Evolutionary conservation across 2,329 filamentous ascomycete species (phyloP).

Genomic region (Aspergillus pseudoterreus): DNA sequence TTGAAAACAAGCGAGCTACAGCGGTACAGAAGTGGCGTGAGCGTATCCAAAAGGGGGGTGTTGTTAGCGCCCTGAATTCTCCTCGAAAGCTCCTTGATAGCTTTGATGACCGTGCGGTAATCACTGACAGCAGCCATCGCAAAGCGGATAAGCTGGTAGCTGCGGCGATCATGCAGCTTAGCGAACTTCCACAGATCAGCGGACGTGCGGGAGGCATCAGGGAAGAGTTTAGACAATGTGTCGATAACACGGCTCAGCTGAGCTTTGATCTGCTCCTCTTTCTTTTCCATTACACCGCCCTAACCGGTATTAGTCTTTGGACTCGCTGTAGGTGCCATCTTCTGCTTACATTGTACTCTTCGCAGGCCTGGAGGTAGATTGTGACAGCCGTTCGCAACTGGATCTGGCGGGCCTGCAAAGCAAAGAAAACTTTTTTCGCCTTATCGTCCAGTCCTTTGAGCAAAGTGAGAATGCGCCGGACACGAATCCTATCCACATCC

Average conservation of each 20-base stretch:
- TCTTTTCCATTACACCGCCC: constrained; percentile 71
- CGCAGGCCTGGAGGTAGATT: constrained; percentile 77
- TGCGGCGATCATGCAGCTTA: constrained; percentile 83
- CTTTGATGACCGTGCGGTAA: constrained; percentile 84
- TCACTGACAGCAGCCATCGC: constrained; percentile 81
- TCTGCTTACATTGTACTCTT: constrained; percentile 66
- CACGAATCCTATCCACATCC: constrained; percentile 63
- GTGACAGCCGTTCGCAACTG: constrained; percentile 69
- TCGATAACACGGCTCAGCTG: constrained; percentile 70
- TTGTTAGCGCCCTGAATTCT: constrained; percentile 66
- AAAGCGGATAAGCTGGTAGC: constrained; percentile 84
- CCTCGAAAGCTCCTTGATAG: constrained; percentile 84
- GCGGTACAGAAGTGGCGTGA: constrained; percentile 79
- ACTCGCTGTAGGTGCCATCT: not conserved
- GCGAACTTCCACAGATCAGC: constrained; percentile 86
- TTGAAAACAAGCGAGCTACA: constrained; percentile 86
- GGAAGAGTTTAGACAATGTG: constrained; percentile 69
- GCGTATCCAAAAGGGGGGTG: constrained; percentile 67
- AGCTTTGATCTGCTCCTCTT: constrained; percentile 62
- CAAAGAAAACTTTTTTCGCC: constrained; percentile 84
- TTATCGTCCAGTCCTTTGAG: constrained; percentile 72
- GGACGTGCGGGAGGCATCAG: constrained; percentile 68
- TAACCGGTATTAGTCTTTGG: constrained; percentile 11
- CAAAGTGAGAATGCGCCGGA: constrained; percentile 78
- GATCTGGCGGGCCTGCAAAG: constrained; percentile 74